Percentiles rank a stretch among this genome's conserved stretches.
phyloP scores from a whole-genome alignment of 257 asterid species.

The Penstemon newberryi region DNA sequence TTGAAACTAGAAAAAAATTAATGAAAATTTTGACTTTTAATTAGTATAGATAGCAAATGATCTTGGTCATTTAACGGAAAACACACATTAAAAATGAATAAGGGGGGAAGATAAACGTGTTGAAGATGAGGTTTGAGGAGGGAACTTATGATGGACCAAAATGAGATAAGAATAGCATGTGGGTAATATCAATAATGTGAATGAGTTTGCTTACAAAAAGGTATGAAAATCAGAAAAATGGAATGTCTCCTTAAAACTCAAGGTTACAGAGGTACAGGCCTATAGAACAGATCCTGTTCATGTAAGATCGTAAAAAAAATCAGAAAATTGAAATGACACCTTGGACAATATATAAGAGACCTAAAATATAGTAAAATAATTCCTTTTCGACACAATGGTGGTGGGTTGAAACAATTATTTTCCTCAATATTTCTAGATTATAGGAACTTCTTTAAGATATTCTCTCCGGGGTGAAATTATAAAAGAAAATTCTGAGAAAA shows the following conservation, averaged over 20 bases:
- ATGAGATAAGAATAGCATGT: too few species aligned
- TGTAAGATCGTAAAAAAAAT: too few species aligned
- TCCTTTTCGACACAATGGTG: neutral
- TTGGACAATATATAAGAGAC: neutral
- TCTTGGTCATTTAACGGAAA: neutral
- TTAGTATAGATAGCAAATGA: neutral
- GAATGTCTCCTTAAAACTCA: too few species aligned
- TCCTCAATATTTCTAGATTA: neutral
- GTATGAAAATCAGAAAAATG: too few species aligned
- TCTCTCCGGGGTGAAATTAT: neutral
- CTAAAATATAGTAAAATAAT: conserved; percentile 8
- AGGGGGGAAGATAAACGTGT: neutral
- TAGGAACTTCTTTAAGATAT: neutral
- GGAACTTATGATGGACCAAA: neutral
- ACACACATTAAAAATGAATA: too few species aligned
- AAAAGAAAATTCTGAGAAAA: neutral
- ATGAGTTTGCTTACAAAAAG: too few species aligned
- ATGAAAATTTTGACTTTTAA: neutral
- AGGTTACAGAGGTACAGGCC: too few species aligned
- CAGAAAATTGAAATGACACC: too few species aligned
- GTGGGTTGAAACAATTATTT: conserved; percentile 1
- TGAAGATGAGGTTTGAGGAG: neutral
- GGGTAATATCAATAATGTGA: too few species aligned
- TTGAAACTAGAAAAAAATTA: neutral
- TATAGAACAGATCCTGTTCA: too few species aligned